Base-by-base conservation (phyloP, 164 flowering plant species). In the Annona cherimola region DNA sequence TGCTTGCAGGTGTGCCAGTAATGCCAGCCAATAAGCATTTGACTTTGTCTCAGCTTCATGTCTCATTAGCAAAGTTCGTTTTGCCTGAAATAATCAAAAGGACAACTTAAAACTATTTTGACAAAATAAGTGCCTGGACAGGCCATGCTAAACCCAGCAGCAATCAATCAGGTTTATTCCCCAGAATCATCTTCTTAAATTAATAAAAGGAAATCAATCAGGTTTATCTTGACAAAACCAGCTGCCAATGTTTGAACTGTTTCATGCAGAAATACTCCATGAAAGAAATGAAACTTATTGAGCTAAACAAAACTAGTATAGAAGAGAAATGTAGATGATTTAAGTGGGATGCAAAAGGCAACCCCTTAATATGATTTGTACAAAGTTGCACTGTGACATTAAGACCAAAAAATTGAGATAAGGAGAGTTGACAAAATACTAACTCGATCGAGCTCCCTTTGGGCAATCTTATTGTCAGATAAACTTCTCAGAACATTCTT, bases 11-110 rank as follows among this genome's bases (percentile, higher is more conserved):
- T 95, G 99, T 71, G 98, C 91, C 45, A 95, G 79, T 76, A 95
- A 78, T 71, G 97, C 98, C 76, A 95, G 96, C 99, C 99, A 95
- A 81, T 95, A 95, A 0, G 89, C 96, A 81, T 95, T 95, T 72
- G 98, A 86, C 86, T 95, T 95, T 62, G 86, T 84, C 79, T 95
- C 99, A 68, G 99, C 98, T 82, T 95, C 99, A 81, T 95, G 99
- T 78, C 93, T 87, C 99, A 93, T 95, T 42, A 93, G 72, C 73
- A 95, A 83, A 19, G 99, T 95, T 40, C 98, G 81, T 68, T 83
- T 93, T 69, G 99, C 99, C 99, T 95, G 86, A 70, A 69, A 79
- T n/a, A 72, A 45, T 11, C 55, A 41, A 54, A 42, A 26, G 35
- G 35, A 26, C 1, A 26, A 26, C 35, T 26, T 26, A 26, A 26